These are phyloP conservation scores for Klebsormidium nitens DNA, from an alignment of 139 green algal genomes.

Conservation along the genomic window DNA sequence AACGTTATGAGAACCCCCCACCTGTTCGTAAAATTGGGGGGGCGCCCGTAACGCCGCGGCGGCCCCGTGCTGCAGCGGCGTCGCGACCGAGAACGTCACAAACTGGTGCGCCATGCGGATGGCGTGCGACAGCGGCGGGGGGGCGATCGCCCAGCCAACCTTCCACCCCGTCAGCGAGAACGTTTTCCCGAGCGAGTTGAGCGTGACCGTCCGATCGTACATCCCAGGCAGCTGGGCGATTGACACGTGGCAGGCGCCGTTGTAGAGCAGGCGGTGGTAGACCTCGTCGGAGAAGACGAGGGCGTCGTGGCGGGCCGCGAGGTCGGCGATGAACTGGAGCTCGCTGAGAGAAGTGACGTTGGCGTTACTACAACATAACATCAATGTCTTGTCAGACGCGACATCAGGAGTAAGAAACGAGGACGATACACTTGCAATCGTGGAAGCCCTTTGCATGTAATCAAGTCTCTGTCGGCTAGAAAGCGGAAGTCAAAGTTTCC, in stretches of 20 bases:
- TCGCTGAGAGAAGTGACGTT: conserved; percentile 7
- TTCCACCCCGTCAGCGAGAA: conserved; percentile 39
- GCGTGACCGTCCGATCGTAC: conserved; percentile 34
- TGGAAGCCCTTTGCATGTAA: too few relatives aligned
- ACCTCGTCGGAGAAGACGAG: conserved; percentile 37
- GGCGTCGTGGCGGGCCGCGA: conserved; percentile 16
- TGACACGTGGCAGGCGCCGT: conserved; percentile 7
- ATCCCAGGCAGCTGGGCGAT: conserved; percentile 32
- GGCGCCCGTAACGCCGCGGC: conserved; percentile 26
- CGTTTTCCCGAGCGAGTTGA: conserved; percentile 34
- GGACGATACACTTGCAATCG: too few relatives aligned
- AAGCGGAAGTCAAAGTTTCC: too few relatives aligned
- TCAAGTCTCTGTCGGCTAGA: too few relatives aligned
- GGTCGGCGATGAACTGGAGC: conserved; percentile 28
- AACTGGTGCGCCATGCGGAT: conserved; percentile 30
- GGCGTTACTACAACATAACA: too few relatives aligned
- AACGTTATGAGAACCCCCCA: too few relatives aligned
- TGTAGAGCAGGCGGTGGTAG: conserved; percentile 29
- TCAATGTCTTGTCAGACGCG: too few relatives aligned
- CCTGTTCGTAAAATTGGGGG: conserved; percentile 21
- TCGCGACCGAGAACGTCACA: conserved; percentile 28
- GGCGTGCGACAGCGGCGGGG: conserved; percentile 10
- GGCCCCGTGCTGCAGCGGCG: conserved; percentile 25
- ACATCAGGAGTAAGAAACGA: too few relatives aligned
- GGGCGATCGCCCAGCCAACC: conserved; percentile 32